Percentiles rank a stretch among this genome's conserved stretches.
Conservation (phyloP, 495 filamentous ascomycete species). For the Parathielavia appendiculata region DNA sequence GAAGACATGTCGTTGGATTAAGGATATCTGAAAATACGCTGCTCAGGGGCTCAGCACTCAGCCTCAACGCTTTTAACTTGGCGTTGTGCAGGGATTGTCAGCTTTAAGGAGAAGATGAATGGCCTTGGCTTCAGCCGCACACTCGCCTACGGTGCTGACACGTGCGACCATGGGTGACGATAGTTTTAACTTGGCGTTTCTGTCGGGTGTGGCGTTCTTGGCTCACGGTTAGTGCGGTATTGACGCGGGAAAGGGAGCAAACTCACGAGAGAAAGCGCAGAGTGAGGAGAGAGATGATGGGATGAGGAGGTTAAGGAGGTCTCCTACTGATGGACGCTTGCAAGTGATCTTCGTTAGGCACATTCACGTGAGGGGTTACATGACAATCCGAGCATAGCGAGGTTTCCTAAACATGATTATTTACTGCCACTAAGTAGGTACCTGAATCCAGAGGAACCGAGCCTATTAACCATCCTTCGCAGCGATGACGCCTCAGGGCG, state of each 20-base stretch:
- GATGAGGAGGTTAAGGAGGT: no score
- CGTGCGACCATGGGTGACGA: neutral
- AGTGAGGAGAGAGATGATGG: no score
- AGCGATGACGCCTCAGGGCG: neutral
- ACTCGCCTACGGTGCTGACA: neutral
- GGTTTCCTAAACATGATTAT: neutral
- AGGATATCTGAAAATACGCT: neutral
- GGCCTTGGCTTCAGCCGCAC: neutral
- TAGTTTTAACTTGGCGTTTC: neutral
- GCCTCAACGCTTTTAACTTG: neutral
- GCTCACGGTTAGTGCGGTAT: no score
- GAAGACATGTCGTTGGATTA: neutral
- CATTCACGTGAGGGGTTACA: neutral
- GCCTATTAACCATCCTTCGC: neutral
- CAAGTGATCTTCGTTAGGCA: neutral
- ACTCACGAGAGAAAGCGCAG: no score
- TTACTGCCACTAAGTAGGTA: neutral
- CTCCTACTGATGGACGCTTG: no score
- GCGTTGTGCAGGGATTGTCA: neutral
- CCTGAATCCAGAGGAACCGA: neutral
- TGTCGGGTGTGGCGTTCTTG: neutral
- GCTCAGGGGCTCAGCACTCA: neutral
- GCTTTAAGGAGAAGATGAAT: neutral
- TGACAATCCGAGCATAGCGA: neutral
- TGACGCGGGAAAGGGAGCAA: no score